These are phyloP conservation scores for Lentinula raphanica DNA, from an alignment of 768 basidiomycete species.

Conservation along the genomic window DNA sequence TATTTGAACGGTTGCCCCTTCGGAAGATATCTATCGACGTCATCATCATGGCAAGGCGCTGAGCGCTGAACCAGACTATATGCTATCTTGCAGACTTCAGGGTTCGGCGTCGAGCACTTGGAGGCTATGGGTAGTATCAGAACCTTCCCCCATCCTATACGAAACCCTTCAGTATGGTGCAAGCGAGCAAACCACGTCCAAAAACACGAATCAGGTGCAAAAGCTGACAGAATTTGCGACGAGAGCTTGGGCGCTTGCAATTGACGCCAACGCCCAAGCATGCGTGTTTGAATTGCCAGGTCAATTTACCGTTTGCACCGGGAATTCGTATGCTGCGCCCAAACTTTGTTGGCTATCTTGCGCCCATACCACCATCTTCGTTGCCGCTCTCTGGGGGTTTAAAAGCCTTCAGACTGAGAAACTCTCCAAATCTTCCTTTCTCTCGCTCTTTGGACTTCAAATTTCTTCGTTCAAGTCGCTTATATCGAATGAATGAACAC, in stretches of 20 bases:
- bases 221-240: neutral
- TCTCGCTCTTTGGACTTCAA: neutral
- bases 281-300: neutral
- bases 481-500: neutral
- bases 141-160: too few species aligned
- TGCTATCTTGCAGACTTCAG: too few species aligned
- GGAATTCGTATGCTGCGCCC: constrained; percentile 40
- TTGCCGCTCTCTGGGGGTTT: constrained; percentile 74
- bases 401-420: constrained; percentile 78
- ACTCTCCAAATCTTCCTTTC: constrained; percentile 2
- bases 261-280: constrained; percentile 2
- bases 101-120: too few species aligned
- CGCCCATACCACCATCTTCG: constrained; percentile 73
- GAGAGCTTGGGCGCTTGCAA: neutral
- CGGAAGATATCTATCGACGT: too few species aligned
- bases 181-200: too few species aligned
- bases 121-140: too few species aligned
- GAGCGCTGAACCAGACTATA: too few species aligned
- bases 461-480: neutral
- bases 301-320: neutral
- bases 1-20: too few species aligned
- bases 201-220: too few species aligned
- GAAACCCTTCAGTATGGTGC: too few species aligned
- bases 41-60: too few species aligned
- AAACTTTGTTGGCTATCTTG: constrained; percentile 2